A percentile compares a stretch with the other conserved stretches of the same genome.
Conservation (phyloP, 148 eudicot species). For the Chenopodium berlandieri region DNA sequence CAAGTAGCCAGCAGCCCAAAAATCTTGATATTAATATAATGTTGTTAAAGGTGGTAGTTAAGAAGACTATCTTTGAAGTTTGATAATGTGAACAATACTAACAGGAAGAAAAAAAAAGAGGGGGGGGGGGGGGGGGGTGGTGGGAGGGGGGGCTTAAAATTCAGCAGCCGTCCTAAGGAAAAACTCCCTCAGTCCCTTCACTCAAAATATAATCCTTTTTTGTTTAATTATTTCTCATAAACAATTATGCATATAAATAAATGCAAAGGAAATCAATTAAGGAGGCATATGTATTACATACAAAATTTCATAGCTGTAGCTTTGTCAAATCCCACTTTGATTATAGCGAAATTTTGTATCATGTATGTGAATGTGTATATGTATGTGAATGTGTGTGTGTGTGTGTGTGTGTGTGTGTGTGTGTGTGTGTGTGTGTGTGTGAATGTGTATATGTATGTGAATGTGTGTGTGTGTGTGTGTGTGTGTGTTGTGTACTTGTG, state of each 20-base stretch:
- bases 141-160: no score
- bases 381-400: neutral
- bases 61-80: neutral
- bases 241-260: no score
- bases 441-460: no score
- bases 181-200: neutral
- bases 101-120: no score
- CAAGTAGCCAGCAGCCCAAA: neutral
- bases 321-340: neutral
- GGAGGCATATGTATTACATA: neutral
- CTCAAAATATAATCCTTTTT: neutral
- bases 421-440: no score
- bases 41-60: neutral
- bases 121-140: no score
- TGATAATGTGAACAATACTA: neutral
- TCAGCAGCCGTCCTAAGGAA: neutral
- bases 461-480: no score
- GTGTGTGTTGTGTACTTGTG: no score
- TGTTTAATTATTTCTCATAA: no score
- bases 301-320: neutral
- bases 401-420: neutral
- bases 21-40: no score
- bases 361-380: neutral
- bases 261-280: neutral
- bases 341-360: neutral